Evolutionary conservation across 352 stramenopile species (phyloP), one percentile per base, ranked within the genome.

Genomic region (Pythium coloratum): DNA sequence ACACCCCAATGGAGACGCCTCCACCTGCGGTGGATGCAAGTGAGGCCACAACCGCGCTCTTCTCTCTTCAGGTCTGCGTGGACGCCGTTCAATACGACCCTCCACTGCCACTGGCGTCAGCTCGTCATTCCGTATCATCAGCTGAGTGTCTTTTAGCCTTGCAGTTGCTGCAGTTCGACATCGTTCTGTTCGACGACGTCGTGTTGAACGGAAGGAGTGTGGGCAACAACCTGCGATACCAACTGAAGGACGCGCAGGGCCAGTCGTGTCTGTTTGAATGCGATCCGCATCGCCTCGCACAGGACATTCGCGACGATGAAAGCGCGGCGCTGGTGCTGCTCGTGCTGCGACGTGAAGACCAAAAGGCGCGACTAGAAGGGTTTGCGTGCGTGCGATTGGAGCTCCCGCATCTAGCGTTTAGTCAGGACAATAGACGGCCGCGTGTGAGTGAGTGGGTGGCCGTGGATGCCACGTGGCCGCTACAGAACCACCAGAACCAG

Each of bases 201-300:
- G 10, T 44, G 7, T 49, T 62, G 49, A 28, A 6, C 42, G n/a
- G 5, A 20, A 28, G 20, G 24, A 56, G 24, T n/a, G n/a, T n/a
- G n/a, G n/a, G n/a, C n/a, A n/a, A n/a, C n/a, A n/a, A 20, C 12
- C 24, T 9, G 9, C 18, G 7, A 54, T 4, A 6, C 10, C 24
- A n/a, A 34, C 10, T 50, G 14, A 20, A 2, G 5, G n/a, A 14
- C 24, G 13, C n/a, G 7, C 18, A 55, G 6, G 64, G 42, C 32
- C 57, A 66, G 51, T 66, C 64, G 49, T 71, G 64, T 71, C 51
- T 71, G 30, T 66, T 71, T 24, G 57, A 71, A 26, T 47, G 50
- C 38, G 50, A 71, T 32, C 34, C 64, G 2, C 18, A 59, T 6
- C 32, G 36, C 20, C 64, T 71, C 64, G 40, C 40, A 24, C 14